Percentiles rank a stretch among this genome's conserved stretches.
phyloP scores from a whole-genome alignment of 345 rosid genomes.

The Crucihimalaya himalaica region DNA sequence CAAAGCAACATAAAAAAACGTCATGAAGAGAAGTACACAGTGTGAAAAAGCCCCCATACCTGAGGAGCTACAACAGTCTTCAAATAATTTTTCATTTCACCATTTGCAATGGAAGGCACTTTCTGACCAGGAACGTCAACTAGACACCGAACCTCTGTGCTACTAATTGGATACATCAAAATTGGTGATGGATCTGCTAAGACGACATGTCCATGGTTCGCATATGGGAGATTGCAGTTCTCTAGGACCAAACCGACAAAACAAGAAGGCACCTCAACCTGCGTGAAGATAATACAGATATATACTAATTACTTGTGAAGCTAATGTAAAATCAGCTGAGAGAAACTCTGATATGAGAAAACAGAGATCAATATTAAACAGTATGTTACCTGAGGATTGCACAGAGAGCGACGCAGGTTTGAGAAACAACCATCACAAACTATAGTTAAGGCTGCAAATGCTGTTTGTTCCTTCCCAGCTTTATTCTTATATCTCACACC shows the following conservation, averaged over 20 bases:
- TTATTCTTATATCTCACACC: slow-evolving; percentile 77
- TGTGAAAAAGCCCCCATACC: slow-evolving; percentile 25
- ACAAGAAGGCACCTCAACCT: slow-evolving; percentile 51
- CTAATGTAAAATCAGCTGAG: not conserved
- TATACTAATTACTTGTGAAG: not conserved
- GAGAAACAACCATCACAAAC: slow-evolving; percentile 88
- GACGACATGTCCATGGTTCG: slow-evolving; percentile 49
- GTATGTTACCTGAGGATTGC: slow-evolving; percentile 60
- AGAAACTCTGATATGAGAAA: not conserved
- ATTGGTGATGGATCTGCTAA: slow-evolving; percentile 51
- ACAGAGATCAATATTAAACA: slow-evolving; percentile 2
- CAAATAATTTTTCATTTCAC: slow-evolving; percentile 51
- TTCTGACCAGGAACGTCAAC: slow-evolving; percentile 56
- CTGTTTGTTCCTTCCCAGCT: slow-evolving; percentile 52
- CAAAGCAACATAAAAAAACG: not conserved
- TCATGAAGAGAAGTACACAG: slow-evolving; percentile 2
- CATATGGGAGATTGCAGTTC: slow-evolving; percentile 48
- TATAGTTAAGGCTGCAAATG: slow-evolving; percentile 68
- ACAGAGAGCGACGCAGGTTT: slow-evolving; percentile 73
- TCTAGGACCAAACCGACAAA: slow-evolving; percentile 49
- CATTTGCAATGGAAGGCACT: slow-evolving; percentile 53
- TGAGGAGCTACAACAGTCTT: slow-evolving; percentile 53
- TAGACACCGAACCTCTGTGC: slow-evolving; percentile 50
- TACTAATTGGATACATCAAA: slow-evolving; percentile 48
- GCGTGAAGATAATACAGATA: not conserved